Evolutionary conservation across 495 filamentous ascomycete species (phyloP), one percentile per base, ranked within the genome.

Genomic region (Sabuloglossum arenarium): DNA sequence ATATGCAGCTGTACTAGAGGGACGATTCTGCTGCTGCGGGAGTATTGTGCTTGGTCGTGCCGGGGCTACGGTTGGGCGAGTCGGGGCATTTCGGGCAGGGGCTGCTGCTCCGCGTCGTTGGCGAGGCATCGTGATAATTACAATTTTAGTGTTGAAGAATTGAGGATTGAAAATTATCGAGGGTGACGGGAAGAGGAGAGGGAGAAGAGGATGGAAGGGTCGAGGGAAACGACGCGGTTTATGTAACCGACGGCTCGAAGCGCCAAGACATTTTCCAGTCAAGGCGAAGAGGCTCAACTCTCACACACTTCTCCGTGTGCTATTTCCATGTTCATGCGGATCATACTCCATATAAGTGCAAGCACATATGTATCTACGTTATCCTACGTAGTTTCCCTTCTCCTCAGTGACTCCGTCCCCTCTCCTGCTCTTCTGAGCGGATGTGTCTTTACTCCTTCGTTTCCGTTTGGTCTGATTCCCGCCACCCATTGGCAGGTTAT

Each of bases 1-100:
- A 45, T 58, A 59, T 10, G 70, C 69, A 39, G 58, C 60, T 52
- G 68, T 71, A 19, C 63, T 68, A 19, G 67, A 59, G 47, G 60
- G 62, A 45, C 69, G 61, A 45, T 57, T 59, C 30, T 63, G 65
- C 3, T 52, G 59, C 32, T 62, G 59, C 23, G 67, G 63, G 1
- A 68, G 62, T n/a, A 61, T 34, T 32, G 59, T 54, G 49, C 51
- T 49, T 24, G 57, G 58, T 21, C 59, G 53, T 24, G 58, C 52
- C 12, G 63, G 63, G 28, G 62, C 62, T 23, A 54, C 60, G 19
- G 56, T 54, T 6, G 66, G 66, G 11, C 66, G 65, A 53, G 62
- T 62, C 58, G 61, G 65, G 29, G 51, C 57, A 51, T 53, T 58
- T 39, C 56, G 56, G 6, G 47, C 56, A 2, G 56, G 56, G 9